Base-by-base conservation (phyloP, 202 grass and related monocot genomes). In the Saccharum hybrid region DNA sequence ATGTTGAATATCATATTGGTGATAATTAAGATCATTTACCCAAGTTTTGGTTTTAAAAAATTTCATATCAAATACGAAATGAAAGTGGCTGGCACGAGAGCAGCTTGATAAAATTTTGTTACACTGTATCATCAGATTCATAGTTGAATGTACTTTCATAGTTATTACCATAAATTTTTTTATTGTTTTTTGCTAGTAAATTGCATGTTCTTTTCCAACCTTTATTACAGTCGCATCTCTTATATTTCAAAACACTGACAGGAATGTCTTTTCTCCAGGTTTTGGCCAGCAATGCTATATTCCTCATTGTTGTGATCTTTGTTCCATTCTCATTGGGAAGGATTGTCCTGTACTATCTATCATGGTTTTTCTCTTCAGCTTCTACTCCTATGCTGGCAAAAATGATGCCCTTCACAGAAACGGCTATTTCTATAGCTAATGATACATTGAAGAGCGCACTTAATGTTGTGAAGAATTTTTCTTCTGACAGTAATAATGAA, bases 221-320 rank as follows among this genome's bases (percentile, higher is more conserved):
- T 69, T 63, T 31, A 43, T 30, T 74, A 16, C 30, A 63, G 75
- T 38, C 6, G 62, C 51, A 39, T 60, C 10, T 51, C 38, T 74
- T 81, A 37, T 46, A 33, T 74, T 69, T 82, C 15, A n/a, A 64
- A 10, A 54, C 36, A 54, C 34, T 75, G 4, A 79, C 26, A 81
- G 4, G 37, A 80, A 69, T 77, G 70, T 79, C 33, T 86, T 72
- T 33, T 86, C 62, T 66, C 63, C 86, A 99, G 96, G 96, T 99
- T 71, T 79, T 99, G 68, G 96, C 96, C 72, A 99, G 96, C 82
- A 99, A 99, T 99, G 89, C 93, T 71, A 99, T 96, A 89, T 99
- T 99, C 75, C 91, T 99, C 36, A 83, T 92, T 68, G 96, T 99
- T 81, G 93, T 99, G 41, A 94, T 99, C 69, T 94, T 99, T 61